These are phyloP conservation scores for Solanum habrochaites DNA, from an alignment of 257 asterid genomes.

Conservation along the genomic window DNA sequence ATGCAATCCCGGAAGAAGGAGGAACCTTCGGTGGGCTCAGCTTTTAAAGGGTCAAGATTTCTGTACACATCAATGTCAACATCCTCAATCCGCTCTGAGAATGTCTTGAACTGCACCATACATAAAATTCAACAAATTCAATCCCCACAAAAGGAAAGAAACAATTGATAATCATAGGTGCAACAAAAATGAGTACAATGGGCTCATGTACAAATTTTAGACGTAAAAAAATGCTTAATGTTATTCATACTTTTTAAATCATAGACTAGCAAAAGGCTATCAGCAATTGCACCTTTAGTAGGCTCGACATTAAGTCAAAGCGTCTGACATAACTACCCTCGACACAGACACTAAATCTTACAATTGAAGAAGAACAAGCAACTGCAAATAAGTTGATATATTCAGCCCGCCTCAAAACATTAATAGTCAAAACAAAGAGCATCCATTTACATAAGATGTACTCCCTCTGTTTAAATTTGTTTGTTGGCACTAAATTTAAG, in stretches of 20 bases:
- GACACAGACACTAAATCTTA: not conserved
- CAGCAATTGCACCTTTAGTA: not conserved
- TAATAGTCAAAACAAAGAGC: not conserved
- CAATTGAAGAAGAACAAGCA: not conserved
- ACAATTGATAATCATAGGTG: not conserved
- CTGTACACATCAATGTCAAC: conserved; percentile 63
- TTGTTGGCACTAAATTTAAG: not conserved
- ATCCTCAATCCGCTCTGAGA: conserved; percentile 52
- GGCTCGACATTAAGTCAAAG: not conserved
- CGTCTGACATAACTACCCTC: not conserved
- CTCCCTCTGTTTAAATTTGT: not conserved
- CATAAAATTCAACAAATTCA: not conserved
- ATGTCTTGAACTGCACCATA: conserved; percentile 57
- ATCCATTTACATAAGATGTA: not conserved
- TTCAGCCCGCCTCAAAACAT: not conserved
- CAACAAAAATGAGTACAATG: not conserved
- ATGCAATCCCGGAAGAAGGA: conserved; percentile 75
- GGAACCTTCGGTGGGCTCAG: conserved; percentile 68
- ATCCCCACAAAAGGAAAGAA: not conserved
- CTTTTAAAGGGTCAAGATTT: conserved; percentile 47
- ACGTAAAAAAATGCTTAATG: not conserved
- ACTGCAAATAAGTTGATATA: not conserved
- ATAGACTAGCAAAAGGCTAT: not conserved
- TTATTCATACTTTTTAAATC: not conserved
- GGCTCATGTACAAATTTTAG: not conserved